Base-by-base conservation (phyloP, 345 rosid species). In the Eucalyptus coolabah region DNA sequence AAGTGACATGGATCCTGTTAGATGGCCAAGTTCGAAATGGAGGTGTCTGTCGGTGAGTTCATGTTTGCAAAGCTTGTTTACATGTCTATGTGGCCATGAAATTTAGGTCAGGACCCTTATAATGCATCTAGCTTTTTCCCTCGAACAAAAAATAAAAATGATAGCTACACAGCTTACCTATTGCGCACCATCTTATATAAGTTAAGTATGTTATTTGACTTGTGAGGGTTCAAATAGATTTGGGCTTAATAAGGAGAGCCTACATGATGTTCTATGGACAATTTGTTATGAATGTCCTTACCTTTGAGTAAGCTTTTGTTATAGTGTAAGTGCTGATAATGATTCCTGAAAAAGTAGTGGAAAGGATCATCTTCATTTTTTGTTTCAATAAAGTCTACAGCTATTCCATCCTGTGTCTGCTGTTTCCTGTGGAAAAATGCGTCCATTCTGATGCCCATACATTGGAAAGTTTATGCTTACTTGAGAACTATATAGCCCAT, bases 1-100 rank as follows among this genome's bases (percentile, higher is more conserved):
- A 88, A 94, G 95, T 88, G 99, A 98, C 88, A 87, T 95, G 67
- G 99, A 98, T 94, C 99, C 99, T 89, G 88, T 91, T 87, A 92
- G 99, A 91, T 98, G 99, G 99, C 96, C 98, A 88, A 94, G 95
- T 89, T 98, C 99, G 28, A 98, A 96, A 93, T 98, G 99, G 99
- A 94, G 96, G 94, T 96, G 99, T 93, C 95, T 98, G 86, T 50
- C 90, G 96, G 99, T 98, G 94, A 82, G 90, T 86, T 7, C 42
- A 54, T 87, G 54, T 59, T 23, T 15, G 26, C 37, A 65, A 56
- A 60, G 65, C 65, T 63, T 63, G 16, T 34, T 69, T 87, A 83
- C 50, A 44, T 23, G 42, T 42, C 44, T 83, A 34, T 51, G 24
- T 72, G 44, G 82, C 21, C 45, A 50, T 30, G 60, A 50, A 32